Evolutionary conservation across 2,329 filamentous ascomycete genomes (phyloP).

Genomic region (Nectriaceae sp.): DNA sequence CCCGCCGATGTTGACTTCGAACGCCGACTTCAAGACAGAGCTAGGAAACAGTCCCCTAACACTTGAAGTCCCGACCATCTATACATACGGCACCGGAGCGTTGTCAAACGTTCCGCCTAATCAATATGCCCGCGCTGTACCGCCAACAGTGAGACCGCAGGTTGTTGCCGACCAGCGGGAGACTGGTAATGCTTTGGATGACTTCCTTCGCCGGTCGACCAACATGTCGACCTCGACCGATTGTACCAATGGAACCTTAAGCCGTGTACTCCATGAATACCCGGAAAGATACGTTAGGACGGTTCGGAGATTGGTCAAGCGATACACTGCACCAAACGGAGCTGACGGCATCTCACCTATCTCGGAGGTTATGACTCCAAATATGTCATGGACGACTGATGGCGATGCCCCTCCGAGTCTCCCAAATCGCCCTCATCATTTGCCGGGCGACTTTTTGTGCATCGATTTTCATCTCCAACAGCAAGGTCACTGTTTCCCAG

Average conservation of each 20-base stretch:
- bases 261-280: slow-evolving; percentile 34
- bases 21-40: slow-evolving; percentile 17
- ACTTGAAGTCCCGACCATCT: slow-evolving; percentile 24
- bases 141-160: background rate
- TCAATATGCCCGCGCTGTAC: background rate
- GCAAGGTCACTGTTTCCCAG: slow-evolving; percentile 20
- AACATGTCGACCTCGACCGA: slow-evolving; percentile 42
- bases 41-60: slow-evolving; percentile 7
- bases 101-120: background rate
- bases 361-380: slow-evolving; percentile 18
- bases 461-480: slow-evolving; percentile 22
- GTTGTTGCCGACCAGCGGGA: slow-evolving; percentile 8
- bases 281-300: slow-evolving; percentile 36
- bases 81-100: slow-evolving; percentile 12
- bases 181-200: slow-evolving; percentile 19
- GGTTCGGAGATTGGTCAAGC: slow-evolving; percentile 42
- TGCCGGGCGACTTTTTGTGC: slow-evolving; percentile 55
- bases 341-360: slow-evolving; percentile 23
- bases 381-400: slow-evolving; percentile 32
- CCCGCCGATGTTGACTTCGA: slow-evolving; percentile 14
- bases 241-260: slow-evolving; percentile 38
- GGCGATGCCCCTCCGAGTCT: slow-evolving; percentile 24
- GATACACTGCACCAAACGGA: slow-evolving; percentile 36
- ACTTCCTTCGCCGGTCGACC: slow-evolving; percentile 36
- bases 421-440: slow-evolving; percentile 28